Evolutionary conservation across 148 eudicot species (phyloP).

Genomic region (Amaranthus palmeri): DNA sequence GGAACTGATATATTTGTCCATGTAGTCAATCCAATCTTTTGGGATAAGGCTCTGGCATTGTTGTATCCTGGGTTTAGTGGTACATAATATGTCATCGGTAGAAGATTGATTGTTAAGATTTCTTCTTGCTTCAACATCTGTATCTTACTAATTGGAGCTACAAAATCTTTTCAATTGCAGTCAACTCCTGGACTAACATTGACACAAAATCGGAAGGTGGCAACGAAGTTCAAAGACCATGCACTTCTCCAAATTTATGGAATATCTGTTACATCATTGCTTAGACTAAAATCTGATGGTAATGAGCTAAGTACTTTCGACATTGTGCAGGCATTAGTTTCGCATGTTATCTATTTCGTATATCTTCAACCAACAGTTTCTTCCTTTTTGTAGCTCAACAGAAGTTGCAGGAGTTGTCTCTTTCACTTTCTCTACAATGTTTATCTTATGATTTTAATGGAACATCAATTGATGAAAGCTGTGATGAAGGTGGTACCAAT

Average conservation of each 20-base stretch:
- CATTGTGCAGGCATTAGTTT: constrained; percentile 1
- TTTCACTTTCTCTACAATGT: constrained; percentile 68
- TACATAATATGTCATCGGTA: not conserved
- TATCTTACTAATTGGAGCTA: not conserved
- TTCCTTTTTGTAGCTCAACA: constrained; percentile 7
- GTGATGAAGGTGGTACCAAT: constrained; percentile 78
- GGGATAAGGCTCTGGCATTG: too few relatives aligned
- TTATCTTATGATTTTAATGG: constrained; percentile 83
- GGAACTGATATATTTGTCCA: too few relatives aligned
- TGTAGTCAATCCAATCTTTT: too few relatives aligned
- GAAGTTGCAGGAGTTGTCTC: constrained; percentile 70
- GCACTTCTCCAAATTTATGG: constrained; percentile 69
- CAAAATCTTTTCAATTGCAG: constrained; percentile 33
- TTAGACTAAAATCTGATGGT: constrained; percentile 82
- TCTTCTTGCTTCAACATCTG: constrained; percentile 3
- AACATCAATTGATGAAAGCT: constrained; percentile 74
- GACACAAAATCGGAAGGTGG: constrained; percentile 69
- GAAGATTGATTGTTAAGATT: not conserved
- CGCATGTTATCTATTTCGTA: not conserved
- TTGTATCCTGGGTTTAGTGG: not conserved
- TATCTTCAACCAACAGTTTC: not conserved
- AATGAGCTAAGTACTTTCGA: constrained; percentile 15
- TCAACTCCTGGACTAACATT: constrained; percentile 62
- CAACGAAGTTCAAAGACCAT: constrained; percentile 65
- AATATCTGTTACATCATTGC: constrained; percentile 74